These are phyloP conservation scores for Zarea fungicola DNA, from an alignment of 2,329 filamentous ascomycete genomes.

Conservation along the genomic window DNA sequence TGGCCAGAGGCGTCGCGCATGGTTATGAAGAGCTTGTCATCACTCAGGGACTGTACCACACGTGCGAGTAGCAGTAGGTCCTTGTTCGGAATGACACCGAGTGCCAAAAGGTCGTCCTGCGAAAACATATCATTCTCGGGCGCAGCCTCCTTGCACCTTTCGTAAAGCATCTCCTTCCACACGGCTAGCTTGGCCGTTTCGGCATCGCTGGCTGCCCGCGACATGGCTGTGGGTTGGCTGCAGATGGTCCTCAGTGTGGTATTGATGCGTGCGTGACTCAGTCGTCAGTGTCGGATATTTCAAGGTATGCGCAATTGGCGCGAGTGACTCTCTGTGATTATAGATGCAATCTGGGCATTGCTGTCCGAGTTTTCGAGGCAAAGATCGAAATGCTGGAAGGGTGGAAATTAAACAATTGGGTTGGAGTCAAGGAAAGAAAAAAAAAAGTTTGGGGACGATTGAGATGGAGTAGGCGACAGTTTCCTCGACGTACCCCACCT, in stretches of 20 bases:
- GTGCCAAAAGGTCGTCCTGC: conserved; percentile 52
- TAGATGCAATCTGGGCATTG: conserved; percentile 6
- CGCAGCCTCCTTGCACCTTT: conserved; percentile 46
- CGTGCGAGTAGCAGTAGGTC: conserved; percentile 50
- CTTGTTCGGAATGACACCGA: conserved; percentile 52
- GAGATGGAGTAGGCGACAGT: conserved; percentile 6
- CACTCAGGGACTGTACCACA: conserved; percentile 52
- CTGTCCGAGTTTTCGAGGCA: not conserved
- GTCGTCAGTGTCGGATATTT: not conserved
- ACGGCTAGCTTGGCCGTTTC: conserved; percentile 40
- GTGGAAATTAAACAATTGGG: not conserved
- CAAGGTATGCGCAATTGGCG: conserved; percentile 2
- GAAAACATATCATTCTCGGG: conserved; percentile 47
- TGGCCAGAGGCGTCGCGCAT: conserved; percentile 37
- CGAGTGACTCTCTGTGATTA: conserved; percentile 2
- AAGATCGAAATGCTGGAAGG: not conserved
- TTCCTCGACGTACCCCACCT: conserved; percentile 12
- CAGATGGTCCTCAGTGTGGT: conserved; percentile 3
- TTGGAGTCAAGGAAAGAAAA: not conserved
- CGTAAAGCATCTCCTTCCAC: conserved; percentile 53
- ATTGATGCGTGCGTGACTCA: conserved; percentile 8
- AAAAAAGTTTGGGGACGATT: conserved; percentile 13
- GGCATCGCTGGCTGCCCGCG: conserved; percentile 24
- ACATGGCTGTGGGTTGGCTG: conserved; percentile 8
- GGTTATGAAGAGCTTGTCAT: conserved; percentile 54